phyloP scores from a whole-genome alignment of 2,329 filamentous ascomycete species.

The Claviceps maximensis region DNA sequence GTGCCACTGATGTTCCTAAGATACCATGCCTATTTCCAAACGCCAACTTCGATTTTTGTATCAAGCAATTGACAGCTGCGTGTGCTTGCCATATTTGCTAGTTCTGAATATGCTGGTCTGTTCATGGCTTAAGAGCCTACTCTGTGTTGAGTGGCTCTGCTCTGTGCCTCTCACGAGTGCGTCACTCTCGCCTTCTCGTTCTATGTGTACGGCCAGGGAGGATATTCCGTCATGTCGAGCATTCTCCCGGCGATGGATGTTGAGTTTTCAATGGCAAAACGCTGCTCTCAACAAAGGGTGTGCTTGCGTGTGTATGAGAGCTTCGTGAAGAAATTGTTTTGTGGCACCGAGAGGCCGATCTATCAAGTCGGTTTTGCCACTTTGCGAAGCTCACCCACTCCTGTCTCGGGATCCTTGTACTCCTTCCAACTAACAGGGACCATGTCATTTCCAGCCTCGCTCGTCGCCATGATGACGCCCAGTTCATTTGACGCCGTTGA shows the following conservation, averaged over 20 bases:
- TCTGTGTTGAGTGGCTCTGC: not conserved
- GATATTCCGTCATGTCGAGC: not conserved
- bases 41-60: not conserved
- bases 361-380: conserved; percentile 81
- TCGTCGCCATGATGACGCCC: conserved; percentile 85
- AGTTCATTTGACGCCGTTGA: conserved; percentile 82
- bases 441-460: conserved; percentile 81
- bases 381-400: conserved; percentile 67
- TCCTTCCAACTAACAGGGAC: conserved; percentile 92
- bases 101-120: not conserved
- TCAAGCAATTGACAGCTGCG: not conserved
- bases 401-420: conserved; percentile 73
- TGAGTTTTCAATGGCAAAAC: not conserved
- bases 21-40: not conserved
- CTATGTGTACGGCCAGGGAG: not conserved
- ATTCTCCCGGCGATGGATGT: not conserved
- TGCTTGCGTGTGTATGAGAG: not conserved
- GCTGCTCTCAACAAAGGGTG: not conserved
- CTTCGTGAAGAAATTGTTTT: not conserved
- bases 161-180: too few relatives aligned
- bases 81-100: not conserved
- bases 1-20: not conserved
- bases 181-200: not conserved
- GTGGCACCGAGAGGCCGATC: not conserved
- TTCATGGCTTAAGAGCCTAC: too few relatives aligned